Conservation (phyloP, 1,284 basidiomycete species). For the Leucoagaricus sp. region DNA sequence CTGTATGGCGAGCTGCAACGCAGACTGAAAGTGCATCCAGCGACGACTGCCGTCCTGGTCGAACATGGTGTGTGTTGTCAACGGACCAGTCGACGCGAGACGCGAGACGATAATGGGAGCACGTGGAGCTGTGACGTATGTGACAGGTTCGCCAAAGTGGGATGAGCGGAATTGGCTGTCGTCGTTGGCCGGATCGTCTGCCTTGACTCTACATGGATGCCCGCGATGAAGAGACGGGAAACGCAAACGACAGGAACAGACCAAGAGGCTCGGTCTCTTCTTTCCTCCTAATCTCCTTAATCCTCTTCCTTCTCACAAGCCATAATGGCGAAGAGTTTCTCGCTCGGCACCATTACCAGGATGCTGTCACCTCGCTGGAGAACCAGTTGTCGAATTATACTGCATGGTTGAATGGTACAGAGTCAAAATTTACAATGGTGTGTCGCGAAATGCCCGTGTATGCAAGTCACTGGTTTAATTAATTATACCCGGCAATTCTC, state of each 20-base stretch:
- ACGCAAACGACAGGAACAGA: conserved; percentile 33
- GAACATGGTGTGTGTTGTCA: conserved; percentile 34
- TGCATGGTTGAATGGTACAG: conserved; percentile 71
- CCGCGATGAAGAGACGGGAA: conserved; percentile 41
- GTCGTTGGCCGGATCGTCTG: too few species aligned
- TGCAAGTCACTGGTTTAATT: background rate
- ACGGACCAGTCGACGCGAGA: background rate
- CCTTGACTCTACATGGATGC: conserved; percentile 14
- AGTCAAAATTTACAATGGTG: conserved; percentile 68
- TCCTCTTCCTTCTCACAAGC: conserved; percentile 76
- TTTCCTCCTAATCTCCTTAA: conserved; percentile 71
- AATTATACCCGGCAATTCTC: background rate
- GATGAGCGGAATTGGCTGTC: too few species aligned
- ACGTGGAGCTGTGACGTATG: conserved; percentile 6
- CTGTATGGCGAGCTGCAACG: conserved; percentile 73
- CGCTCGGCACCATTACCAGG: conserved; percentile 61
- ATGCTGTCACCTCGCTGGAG: conserved; percentile 56
- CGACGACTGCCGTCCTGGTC: conserved; percentile 60
- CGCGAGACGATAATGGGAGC: background rate
- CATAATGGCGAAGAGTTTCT: conserved; percentile 65
- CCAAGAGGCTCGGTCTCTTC: conserved; percentile 63
- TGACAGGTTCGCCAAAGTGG: too few species aligned
- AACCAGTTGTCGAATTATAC: conserved; percentile 70
- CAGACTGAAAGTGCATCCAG: conserved; percentile 75
- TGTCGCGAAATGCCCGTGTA: conserved; percentile 25